phyloP scores from a whole-genome alignment of 768 basidiomycete genomes.

The Psilocybe cyanescens region DNA sequence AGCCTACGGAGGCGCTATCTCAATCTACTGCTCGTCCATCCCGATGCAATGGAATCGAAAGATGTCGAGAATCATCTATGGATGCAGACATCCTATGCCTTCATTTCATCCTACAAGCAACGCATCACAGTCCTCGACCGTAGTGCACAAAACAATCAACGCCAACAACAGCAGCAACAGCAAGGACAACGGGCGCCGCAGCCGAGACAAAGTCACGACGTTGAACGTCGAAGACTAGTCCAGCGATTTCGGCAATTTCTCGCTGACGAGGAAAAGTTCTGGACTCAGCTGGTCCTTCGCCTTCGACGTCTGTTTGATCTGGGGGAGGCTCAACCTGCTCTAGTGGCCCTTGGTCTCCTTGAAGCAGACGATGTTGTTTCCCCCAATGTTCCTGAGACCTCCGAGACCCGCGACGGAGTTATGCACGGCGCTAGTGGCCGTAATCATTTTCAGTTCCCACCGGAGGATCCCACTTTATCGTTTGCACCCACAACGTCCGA shows the following conservation, averaged over 20 bases:
- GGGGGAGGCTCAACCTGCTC: constrained; percentile 61
- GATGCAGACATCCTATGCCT: constrained; percentile 90
- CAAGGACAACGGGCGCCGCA: constrained; percentile 26
- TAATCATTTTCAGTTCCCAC: constrained; percentile 68
- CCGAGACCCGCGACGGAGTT: constrained; percentile 21
- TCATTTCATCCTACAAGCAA: constrained; percentile 85
- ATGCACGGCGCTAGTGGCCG: constrained; percentile 42
- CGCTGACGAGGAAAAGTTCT: constrained; percentile 89
- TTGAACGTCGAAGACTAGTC: constrained; percentile 85
- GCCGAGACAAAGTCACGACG: constrained; percentile 48
- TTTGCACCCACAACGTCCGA: constrained; percentile 44
- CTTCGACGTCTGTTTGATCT: constrained; percentile 74
- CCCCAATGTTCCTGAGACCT: constrained; percentile 20
- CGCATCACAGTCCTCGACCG: constrained; percentile 71
- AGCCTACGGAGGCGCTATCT: constrained; percentile 77
- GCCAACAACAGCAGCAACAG: constrained; percentile 37
- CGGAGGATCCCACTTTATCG: constrained; percentile 47
- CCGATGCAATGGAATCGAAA: constrained; percentile 72
- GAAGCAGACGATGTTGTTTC: constrained; percentile 34
- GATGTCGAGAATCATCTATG: constrained; percentile 86
- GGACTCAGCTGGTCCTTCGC: constrained; percentile 78
- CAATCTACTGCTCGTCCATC: constrained; percentile 67
- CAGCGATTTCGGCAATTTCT: constrained; percentile 92
- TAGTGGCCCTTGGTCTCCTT: constrained; percentile 61
- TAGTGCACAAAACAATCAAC: constrained; percentile 43